Evolutionary conservation across 345 rosid genomes (phyloP), one percentile per base, ranked within the genome.

Genomic region (Gossypium longicalyx): DNA sequence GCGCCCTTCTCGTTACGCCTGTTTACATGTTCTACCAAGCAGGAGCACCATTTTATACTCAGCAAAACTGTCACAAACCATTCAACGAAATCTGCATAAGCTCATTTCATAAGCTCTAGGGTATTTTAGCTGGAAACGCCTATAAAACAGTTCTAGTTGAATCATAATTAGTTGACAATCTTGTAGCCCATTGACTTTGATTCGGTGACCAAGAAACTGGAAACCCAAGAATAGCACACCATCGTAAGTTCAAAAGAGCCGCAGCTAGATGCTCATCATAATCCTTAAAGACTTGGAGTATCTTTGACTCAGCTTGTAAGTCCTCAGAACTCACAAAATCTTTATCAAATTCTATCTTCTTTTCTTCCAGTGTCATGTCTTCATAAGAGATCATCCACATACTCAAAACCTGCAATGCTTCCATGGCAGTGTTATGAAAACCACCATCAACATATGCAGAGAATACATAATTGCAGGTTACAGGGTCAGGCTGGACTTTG

Each of bases 331-430:
- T 79, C 62, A 92, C 79, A 67, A 82, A 83, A n/a, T 82, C 69
- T 22, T 86, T 90, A 78, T 89, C 93, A 4, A 85, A 77, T 73
- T 82, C 82, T 56, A 19, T 74, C 80, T 63, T 88, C 80, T 57
- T 82, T 67, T 86, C 90, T 77, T 78, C 75, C 17, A 86, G 75
- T 65, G 59, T 67, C 57, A 63, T 57, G 11, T 72, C 88, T 27
- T 83, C 88, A 74, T 79, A 71, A 34, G 61, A 70, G 76, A 95
- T 84, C 96, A 92, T 93, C 72, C 88, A 80, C 82, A 89, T 69
- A 56, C 92, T 84, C 65, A 92, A 73, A 80, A 92, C 89, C 67
- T 87, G 87, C 88, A 94, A 81, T 0, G 98, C 98, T 85, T 91
- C 95, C 38, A 86, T 6, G 9, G 91, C 98, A 12, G 83, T 85